Evolutionary conservation across 495 filamentous ascomycete genomes (phyloP), one percentile per base, ranked within the genome.

Genomic region (Penicillium fimorum): DNA sequence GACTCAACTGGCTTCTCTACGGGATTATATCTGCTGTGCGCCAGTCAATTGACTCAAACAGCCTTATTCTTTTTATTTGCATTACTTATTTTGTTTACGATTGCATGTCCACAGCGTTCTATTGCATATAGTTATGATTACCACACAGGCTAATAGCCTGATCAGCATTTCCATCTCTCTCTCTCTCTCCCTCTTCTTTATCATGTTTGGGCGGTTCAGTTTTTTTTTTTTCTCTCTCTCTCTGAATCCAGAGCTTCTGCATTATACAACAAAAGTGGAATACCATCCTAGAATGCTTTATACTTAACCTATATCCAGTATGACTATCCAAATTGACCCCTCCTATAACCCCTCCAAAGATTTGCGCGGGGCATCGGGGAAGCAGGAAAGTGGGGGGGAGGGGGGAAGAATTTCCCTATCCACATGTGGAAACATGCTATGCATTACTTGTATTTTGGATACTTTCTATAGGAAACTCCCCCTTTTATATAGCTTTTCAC

Each of bases 31-130:
- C 35, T 38, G 15, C 2, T n/a, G 13, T n/a, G 6, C 35, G 35
- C 7, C 35, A 9, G 15, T 38, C 35, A 38, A 38, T 38, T 38
- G 35, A 38, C 24, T 13, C 24, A 9, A 46, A 46, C 22, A 27
- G 43, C 15, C 25, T 47, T 17, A 40, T 30, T 50, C 8, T 35
- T 47, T 18, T 11, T 9, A 45, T 55, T 48, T n/a, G 24, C 44
- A 40, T 45, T 41, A 47, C 29, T 27, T 27, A 5, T 27, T 45
- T 10, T 43, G 17, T 37, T 48, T 38, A 49, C 57, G 42, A 58
- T 57, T 45, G 56, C 29, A 52, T 54, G 42, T 58, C 25, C 47
- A 48, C 50, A 59, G 62, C 62, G 58, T 62, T 64, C 27, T 18
- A 53, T 58, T 64, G 61, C 61, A 64, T 63, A 37, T 44, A 55